Conservation (phyloP, 331 rosid species). For the Acacia pycnantha region DNA sequence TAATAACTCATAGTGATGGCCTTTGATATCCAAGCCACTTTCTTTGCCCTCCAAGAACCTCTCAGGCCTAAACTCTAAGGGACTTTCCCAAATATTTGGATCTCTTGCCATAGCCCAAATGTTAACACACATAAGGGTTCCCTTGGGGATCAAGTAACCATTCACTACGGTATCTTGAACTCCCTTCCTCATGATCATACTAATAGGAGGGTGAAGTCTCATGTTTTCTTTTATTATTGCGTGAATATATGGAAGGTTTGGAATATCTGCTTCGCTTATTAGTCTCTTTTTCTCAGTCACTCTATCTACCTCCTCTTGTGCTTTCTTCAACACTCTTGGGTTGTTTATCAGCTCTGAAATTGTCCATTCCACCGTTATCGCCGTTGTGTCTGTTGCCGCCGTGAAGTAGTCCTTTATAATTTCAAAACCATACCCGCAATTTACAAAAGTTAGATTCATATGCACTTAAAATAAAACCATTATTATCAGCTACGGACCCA, state of each 20-base stretch:
- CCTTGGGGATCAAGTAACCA: slow-evolving; percentile 33
- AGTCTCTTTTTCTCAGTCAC: slow-evolving; percentile 10
- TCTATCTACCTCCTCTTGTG: slow-evolving; percentile 32
- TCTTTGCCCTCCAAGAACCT: slow-evolving; percentile 31
- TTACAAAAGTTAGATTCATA: background rate
- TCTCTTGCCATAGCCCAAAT: slow-evolving; percentile 44
- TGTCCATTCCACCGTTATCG: slow-evolving; percentile 40
- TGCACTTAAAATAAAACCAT: background rate
- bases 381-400: slow-evolving; percentile 45
- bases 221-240: slow-evolving; percentile 40
- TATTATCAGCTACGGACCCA: no score
- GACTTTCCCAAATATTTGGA: slow-evolving; percentile 25
- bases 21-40: slow-evolving; percentile 6
- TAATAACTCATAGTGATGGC: slow-evolving; percentile 30
- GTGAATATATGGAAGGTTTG: slow-evolving; percentile 32
- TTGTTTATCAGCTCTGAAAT: slow-evolving; percentile 31
- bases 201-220: slow-evolving; percentile 42
- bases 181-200: slow-evolving; percentile 36
- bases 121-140: slow-evolving; percentile 17
- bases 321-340: slow-evolving; percentile 30
- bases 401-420: slow-evolving; percentile 39
- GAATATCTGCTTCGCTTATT: slow-evolving; percentile 31
- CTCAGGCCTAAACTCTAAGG: slow-evolving; percentile 23
- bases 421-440: background rate
- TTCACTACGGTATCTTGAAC: slow-evolving; percentile 9